Base-by-base conservation (phyloP, 306 rosid species). In the Begonia loranthoides region DNA sequence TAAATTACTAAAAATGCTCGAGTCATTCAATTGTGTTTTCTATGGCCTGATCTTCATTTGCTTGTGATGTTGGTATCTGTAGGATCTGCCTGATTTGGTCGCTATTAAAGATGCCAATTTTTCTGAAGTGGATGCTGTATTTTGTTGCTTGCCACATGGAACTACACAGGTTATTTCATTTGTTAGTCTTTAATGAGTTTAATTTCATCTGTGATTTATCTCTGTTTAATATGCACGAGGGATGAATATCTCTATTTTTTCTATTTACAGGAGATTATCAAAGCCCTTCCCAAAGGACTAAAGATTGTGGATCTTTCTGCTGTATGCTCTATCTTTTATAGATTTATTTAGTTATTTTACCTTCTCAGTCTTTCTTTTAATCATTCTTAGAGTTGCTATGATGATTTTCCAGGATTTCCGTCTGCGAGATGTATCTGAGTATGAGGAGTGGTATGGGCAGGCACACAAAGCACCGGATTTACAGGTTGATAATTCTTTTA, bases 291-390 rank as follows among this genome's bases (percentile, higher is more conserved):
- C 10, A 62, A 49, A 65, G 73, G 74, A 68, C 73, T 85, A 84
- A 90, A 90, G 82, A 81, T 85, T 74, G 97, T 90, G 67, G 97
- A 90, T 73, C 97, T 90, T 60, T 90, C 97, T 57, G 97, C 97
- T 56, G 97, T 90, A 85, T 50, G 90, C 59, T 58, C 61, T 58
- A 3, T 49, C 9, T 51, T 51, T 59, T 15, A 52, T 7, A 17
- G 22, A 50, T 69, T 17, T 44, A 36, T 10, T 67, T 57, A 1
- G 8, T 17, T 50, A 51, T 17, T 13, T 14, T 16, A 47, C 12
- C 10, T 63, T 47, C 16, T 13, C 17, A 58, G 16, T 22, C 49
- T 36, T 10, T 3, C 22, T 15, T 59, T 53, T 60, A 12, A 49
- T 57, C 48, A 36, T 54, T 15, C 22, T 51, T 56, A 51, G 65